phyloP scores from a whole-genome alignment of 2,329 filamentous ascomycete species.

The Cordyceps cateniannulata region DNA sequence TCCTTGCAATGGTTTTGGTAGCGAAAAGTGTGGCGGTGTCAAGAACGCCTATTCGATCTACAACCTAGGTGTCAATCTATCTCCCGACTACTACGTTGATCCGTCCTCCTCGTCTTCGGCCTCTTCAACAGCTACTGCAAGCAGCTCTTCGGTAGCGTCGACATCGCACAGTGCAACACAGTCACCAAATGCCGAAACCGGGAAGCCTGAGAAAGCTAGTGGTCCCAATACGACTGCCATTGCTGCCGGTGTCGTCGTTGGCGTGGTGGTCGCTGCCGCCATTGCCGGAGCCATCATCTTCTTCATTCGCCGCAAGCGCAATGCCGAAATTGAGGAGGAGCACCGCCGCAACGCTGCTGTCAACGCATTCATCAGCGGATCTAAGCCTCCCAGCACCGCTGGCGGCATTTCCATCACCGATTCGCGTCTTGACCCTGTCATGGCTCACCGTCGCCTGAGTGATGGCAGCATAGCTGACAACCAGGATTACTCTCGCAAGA shows the following conservation, averaged over 20 bases:
- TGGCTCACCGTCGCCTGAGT: slow-evolving; percentile 78
- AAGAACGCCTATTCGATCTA: slow-evolving; percentile 36
- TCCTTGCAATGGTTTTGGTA: slow-evolving; percentile 56
- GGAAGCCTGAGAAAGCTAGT: slow-evolving; percentile 3
- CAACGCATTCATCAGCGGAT: slow-evolving; percentile 65
- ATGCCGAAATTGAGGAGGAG: slow-evolving; percentile 74
- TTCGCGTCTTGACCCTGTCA: slow-evolving; percentile 77
- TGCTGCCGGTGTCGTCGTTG: slow-evolving; percentile 81
- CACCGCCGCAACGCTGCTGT: slow-evolving; percentile 75
- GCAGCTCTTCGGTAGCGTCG: slow-evolving; percentile 17
- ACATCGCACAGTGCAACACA: slow-evolving; percentile 20
- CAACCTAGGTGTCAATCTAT: slow-evolving; percentile 42
- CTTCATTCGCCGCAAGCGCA: slow-evolving; percentile 67
- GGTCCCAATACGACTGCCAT: slow-evolving; percentile 74
- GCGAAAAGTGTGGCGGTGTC: slow-evolving; percentile 52
- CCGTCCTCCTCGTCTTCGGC: slow-evolving; percentile 19
- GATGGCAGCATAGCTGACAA: slow-evolving; percentile 96
- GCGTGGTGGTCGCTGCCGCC: slow-evolving; percentile 62
- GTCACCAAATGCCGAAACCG: slow-evolving; percentile 15
- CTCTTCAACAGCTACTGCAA: slow-evolving; percentile 20
- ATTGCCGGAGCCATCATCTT: slow-evolving; percentile 65
- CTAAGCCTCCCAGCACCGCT: slow-evolving; percentile 56
- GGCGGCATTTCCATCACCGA: slow-evolving; percentile 69
- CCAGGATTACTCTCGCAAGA: slow-evolving; percentile 91
- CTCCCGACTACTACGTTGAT: slow-evolving; percentile 28